Conservation (phyloP, 2,329 filamentous ascomycete genomes). For the Tetracladium maxilliforme region DNA sequence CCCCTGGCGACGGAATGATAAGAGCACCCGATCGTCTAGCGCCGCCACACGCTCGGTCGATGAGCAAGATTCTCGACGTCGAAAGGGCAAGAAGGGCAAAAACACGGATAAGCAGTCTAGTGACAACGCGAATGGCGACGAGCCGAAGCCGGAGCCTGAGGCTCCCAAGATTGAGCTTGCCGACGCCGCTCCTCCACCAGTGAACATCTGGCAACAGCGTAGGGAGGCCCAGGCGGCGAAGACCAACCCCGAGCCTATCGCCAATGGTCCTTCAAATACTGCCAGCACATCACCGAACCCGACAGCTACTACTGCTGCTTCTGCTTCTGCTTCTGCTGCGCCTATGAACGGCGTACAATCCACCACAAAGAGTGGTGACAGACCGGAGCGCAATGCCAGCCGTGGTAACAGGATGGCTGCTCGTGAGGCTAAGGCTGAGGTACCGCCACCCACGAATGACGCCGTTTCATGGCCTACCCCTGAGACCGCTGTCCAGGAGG, state of each 20-base stretch:
- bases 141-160: constrained; percentile 43
- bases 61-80: too few species aligned
- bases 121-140: constrained; percentile 32
- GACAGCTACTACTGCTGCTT: too few species aligned
- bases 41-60: too few species aligned
- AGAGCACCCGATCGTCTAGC: too few species aligned
- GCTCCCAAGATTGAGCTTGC: constrained; percentile 50
- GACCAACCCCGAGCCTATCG: constrained; percentile 17
- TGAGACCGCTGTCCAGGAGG: constrained; percentile 61
- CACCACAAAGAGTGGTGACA: constrained; percentile 1
- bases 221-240: constrained; percentile 47
- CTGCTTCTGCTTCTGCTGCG: too few species aligned
- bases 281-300: constrained; percentile 5
- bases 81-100: constrained; percentile 13
- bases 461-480: constrained; percentile 81
- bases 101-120: constrained; percentile 21
- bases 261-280: constrained; percentile 9
- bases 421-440: constrained; percentile 9
- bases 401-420: not conserved
- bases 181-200: constrained; percentile 66
- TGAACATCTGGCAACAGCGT: constrained; percentile 82
- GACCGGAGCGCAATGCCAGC: not conserved
- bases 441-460: constrained; percentile 58
- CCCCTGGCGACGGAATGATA: too few species aligned
- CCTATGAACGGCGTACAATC: constrained; percentile 8